Base-by-base conservation (phyloP, 768 basidiomycete genomes). In the Boletus rubroflammeus region DNA sequence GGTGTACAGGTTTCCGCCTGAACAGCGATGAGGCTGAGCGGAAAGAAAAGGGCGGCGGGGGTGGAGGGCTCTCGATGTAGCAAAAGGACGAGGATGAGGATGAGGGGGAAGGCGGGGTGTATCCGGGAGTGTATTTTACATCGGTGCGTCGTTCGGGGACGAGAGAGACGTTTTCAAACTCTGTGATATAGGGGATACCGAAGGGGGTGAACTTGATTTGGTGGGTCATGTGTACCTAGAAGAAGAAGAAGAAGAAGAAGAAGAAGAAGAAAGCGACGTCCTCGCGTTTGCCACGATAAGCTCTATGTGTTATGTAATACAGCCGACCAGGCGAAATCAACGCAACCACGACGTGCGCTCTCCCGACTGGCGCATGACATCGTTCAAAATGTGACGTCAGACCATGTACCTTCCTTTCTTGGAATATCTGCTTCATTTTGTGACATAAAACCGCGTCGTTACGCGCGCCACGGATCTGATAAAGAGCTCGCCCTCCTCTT, bases 171-270 rank as follows among this genome's bases (percentile, higher is more conserved):
- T 72, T 59, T 44, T 49, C 61, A 13, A 72, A 72, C 46, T 70
- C 70, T 38, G 53, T 57, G 0, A 72, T 15, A 4, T 69, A 71
- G 1, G 68, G 68, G 2, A 71, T 32, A 6, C 68, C 68, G 32
- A 58, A 69, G 34, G 70, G 39, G 38, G 60, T 66, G 57, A 71
- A 68, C 56, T 61, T 66, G 62, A 70, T 56, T 31, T 69, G 42
- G 25, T 49, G 58, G 9, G 56, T 17, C 66, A 69, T 69, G 3
- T 36, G 55, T 36, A 9, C 21, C 44, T 25, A 45, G 32, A 34
- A 35, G 14, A n/a, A n/a, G n/a, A n/a, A n/a, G n/a, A n/a, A n/a
- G n/a, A n/a, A n/a, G n/a, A n/a, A n/a, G n/a, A n/a, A n/a, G n/a
- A n/a, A 5, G 31, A 17, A 26, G 28, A 29, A 35, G 19, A 39